A percentile compares a stretch with the other conserved stretches of the same genome.
Conservation (phyloP, 441 rosid genomes). For the Brassica balearica region DNA sequence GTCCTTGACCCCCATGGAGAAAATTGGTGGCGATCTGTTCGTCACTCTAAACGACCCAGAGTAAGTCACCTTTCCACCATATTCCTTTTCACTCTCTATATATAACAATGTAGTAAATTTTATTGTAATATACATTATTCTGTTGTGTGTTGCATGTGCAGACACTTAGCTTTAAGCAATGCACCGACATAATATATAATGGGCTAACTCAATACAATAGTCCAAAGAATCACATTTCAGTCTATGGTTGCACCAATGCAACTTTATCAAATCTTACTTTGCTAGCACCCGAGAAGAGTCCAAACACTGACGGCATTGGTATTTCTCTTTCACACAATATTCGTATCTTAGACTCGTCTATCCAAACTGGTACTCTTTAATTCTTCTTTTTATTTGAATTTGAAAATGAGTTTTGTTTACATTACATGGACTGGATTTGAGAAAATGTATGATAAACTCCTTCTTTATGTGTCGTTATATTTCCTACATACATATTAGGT, state of each 20-base stretch:
- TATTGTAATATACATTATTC: neutral
- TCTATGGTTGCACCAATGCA: slow-evolving; percentile 2
- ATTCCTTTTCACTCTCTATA: neutral
- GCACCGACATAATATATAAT: slow-evolving; percentile 5
- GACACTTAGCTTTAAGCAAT: neutral
- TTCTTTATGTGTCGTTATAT: neutral
- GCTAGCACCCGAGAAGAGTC: slow-evolving; percentile 35
- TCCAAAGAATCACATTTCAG: slow-evolving; percentile 33
- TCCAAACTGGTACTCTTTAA: slow-evolving; percentile 33
- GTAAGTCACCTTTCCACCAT: neutral
- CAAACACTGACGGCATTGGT: slow-evolving; percentile 40
- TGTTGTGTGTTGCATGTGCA: slow-evolving; percentile 8
- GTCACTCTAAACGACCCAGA: neutral
- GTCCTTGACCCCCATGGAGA: neutral
- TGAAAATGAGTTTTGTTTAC: neutral
- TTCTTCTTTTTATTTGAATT: neutral
- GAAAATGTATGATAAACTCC: neutral
- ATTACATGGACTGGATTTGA: neutral
- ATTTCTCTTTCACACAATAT: slow-evolving; percentile 20
- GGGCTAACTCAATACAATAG: slow-evolving; percentile 35
- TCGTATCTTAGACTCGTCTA: slow-evolving; percentile 4
- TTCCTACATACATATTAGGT: slow-evolving; percentile 27
- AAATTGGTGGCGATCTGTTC: neutral
- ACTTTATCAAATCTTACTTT: slow-evolving; percentile 29
- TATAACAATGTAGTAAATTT: neutral